Conservation (phyloP, 1,139 yeast species). For the Geotrichum histeridarum region DNA sequence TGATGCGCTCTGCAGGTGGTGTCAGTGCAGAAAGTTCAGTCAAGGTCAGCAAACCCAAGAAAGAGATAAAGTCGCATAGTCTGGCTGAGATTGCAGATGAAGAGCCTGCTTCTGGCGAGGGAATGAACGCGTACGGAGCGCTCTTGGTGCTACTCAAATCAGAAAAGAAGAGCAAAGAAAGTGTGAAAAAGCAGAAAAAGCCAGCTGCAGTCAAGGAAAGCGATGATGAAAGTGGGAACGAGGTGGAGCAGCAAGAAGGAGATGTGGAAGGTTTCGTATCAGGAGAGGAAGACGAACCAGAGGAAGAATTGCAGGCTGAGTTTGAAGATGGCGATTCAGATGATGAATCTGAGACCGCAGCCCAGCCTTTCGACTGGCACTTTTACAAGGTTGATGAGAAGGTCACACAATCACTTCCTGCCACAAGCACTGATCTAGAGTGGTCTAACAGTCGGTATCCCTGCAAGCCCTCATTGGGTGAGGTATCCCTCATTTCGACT, state of each 20-base stretch:
- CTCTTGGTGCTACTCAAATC: conserved; percentile 61
- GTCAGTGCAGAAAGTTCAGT: not conserved
- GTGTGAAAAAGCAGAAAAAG: not conserved
- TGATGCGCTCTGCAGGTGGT: conserved; percentile 9
- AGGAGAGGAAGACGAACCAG: conserved; percentile 30
- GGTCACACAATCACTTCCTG: conserved; percentile 10
- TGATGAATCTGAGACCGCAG: conserved; percentile 38
- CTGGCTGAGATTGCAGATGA: conserved; percentile 33
- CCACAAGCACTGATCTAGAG: conserved; percentile 10
- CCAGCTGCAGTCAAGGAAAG: conserved; percentile 12
- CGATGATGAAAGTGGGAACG: conserved; percentile 5
- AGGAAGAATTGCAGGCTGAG: conserved; percentile 33
- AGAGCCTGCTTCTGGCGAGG: conserved; percentile 11
- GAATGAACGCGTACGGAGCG: conserved; percentile 60
- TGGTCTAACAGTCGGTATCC: conserved; percentile 14
- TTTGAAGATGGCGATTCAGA: conserved; percentile 34
- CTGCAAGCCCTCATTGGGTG: conserved; percentile 12
- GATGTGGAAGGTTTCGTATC: conserved; percentile 27
- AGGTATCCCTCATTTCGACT: conserved; percentile 3
- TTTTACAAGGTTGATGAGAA: conserved; percentile 40
- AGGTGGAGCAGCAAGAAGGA: conserved; percentile 22
- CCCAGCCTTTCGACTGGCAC: conserved; percentile 64
- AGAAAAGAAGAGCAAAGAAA: conserved; percentile 40
- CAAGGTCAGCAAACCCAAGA: conserved; percentile 15
- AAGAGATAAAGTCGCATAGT: conserved; percentile 29